These are phyloP conservation scores for Ophiosphaerella herpotricha DNA, from an alignment of 2,329 filamentous ascomycete genomes.

Conservation along the genomic window DNA sequence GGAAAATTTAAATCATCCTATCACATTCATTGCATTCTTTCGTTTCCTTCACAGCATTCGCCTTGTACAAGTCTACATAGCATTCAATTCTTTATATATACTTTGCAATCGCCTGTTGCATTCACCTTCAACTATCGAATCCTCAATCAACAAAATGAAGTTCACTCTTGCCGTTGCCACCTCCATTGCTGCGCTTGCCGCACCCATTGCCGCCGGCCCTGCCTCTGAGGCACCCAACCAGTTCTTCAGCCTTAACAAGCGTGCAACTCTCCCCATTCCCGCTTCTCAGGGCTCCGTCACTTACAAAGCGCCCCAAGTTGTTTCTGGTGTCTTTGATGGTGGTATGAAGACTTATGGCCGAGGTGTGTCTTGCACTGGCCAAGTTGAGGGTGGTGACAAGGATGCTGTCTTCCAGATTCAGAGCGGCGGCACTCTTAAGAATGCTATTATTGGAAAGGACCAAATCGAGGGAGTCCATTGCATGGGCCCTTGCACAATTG, in stretches of 20 bases:
- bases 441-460: slow-evolving; percentile 60
- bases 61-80: slow-evolving; percentile 9
- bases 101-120: slow-evolving; percentile 16
- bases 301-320: slow-evolving; percentile 24
- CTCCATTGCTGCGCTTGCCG: slow-evolving; percentile 32
- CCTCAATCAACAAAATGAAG: slow-evolving; percentile 37
- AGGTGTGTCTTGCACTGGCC: slow-evolving; percentile 46
- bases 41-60: slow-evolving; percentile 32
- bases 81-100: slow-evolving; percentile 26
- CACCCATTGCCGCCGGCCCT: slow-evolving; percentile 35
- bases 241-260: slow-evolving; percentile 35
- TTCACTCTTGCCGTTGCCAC: slow-evolving; percentile 32
- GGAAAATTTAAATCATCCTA: slow-evolving; percentile 10
- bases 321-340: slow-evolving; percentile 39
- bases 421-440: slow-evolving; percentile 57
- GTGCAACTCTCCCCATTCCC: slow-evolving; percentile 36
- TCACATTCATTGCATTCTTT: slow-evolving; percentile 25
- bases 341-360: slow-evolving; percentile 43
- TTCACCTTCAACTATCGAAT: slow-evolving; percentile 18
- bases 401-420: slow-evolving; percentile 60
- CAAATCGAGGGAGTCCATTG: slow-evolving; percentile 47
- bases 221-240: slow-evolving; percentile 25
- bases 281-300: slow-evolving; percentile 40
- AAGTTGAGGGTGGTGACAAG: slow-evolving; percentile 50
- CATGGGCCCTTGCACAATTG: slow-evolving; percentile 53